Percentiles rank a stretch among this genome's conserved stretches.
phyloP scores from a whole-genome alignment of 139 green algal genomes.

The Chlorella sp. region DNA sequence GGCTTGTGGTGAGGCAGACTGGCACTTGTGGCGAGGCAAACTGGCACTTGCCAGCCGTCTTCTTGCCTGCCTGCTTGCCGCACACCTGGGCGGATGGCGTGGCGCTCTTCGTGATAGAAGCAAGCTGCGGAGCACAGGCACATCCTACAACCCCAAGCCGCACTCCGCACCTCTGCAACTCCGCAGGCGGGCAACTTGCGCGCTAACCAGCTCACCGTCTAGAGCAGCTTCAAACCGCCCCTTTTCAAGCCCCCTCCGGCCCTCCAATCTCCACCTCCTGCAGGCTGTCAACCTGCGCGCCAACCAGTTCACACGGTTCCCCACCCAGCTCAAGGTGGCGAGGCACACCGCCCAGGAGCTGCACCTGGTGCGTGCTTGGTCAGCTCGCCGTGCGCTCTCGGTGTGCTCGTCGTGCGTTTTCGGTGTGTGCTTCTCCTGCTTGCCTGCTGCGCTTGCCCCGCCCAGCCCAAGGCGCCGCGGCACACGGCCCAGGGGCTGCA shows the following conservation, averaged over 20 bases:
- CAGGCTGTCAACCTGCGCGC: conserved; percentile 22
- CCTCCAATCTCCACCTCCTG: too few species aligned
- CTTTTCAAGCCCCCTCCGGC: not conserved
- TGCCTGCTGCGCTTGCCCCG: too few species aligned
- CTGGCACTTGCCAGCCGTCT: too few species aligned
- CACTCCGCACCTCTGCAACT: too few species aligned
- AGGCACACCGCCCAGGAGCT: conserved; percentile 20
- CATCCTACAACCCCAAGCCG: too few species aligned
- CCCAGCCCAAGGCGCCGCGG: not conserved
- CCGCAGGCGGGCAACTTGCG: not conserved
- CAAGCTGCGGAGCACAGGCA: too few species aligned
- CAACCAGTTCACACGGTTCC: conserved; percentile 15
- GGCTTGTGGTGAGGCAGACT: not conserved
- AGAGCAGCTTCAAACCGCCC: too few species aligned
- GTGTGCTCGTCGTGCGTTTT: not conserved
- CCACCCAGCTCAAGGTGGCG: not conserved
- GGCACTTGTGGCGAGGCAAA: not conserved
- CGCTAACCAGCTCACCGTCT: too few species aligned
- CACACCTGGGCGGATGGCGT: too few species aligned
- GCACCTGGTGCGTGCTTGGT: not conserved
- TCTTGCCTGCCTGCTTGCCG: too few species aligned
- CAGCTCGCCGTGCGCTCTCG: not conserved
- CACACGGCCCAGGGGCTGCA: not conserved
- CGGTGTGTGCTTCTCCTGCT: not conserved
- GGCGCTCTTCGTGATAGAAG: too few species aligned